Base-by-base conservation (phyloP, 306 rosid species). In the Cicer yamashitae region DNA sequence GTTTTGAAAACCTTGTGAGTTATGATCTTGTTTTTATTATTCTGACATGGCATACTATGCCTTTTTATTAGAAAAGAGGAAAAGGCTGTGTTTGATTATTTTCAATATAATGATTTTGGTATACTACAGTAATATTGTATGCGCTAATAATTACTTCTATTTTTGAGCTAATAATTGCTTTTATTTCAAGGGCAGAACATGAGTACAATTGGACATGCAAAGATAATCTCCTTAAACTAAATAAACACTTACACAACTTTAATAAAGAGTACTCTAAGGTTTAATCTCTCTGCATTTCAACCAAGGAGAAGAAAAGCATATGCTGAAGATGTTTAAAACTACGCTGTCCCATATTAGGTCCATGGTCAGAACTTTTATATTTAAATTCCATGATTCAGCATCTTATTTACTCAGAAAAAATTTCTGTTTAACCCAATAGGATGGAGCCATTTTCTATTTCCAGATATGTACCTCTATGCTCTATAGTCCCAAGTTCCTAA, bases 391-490 rank as follows among this genome's bases (percentile, higher is more conserved):
- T 53, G 25, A 58, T 7, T 67, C 48, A 12, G 25, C 54, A 2
- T 69, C 51, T 30, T 67, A n/a, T 67, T 48, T 37, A n/a, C 62
- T 30, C 39, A 57, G 52, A 50, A 30, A 13, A 9, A 0, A 5
- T 6, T 73, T 40, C 10, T 62, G 10, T 63, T 76, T 54, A 6
- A 22, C 57, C 62, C 48, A 41, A 38, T 66, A 70, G 13, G 84
- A 62, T 17, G 76, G 34, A 76, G 57, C 72, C 47, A 61, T 54
- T 70, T 63, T 41, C 66, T 66, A 61, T 81, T 74, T 69, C 45
- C 18, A 66, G 73, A 60, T 67, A 15, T 60, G 65, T 37, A 51
- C 63, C 60, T 69, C 34, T 68, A 8, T 53, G 18, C 45, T 69
- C 30, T 38, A 10, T 58, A 67, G 51, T 43, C 12, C 48, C 39